Percentiles rank a stretch among this genome's conserved stretches.
Conservation (phyloP, 129 eudicot species). For the Pittosporum tobira region DNA sequence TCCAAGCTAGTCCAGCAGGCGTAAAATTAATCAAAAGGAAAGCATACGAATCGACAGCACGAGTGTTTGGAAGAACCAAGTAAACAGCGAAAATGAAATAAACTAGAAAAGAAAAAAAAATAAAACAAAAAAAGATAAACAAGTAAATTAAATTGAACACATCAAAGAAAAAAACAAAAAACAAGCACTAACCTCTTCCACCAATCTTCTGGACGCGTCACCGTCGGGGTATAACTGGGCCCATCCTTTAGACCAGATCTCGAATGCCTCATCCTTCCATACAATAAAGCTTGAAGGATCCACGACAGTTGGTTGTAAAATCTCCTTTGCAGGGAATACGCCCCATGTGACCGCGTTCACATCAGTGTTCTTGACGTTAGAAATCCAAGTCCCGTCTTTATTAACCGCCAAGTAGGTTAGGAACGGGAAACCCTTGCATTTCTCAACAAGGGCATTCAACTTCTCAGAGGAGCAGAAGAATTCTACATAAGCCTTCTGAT, state of each 20-base stretch:
- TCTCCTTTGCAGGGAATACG: conserved; percentile 88
- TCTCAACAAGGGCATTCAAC: conserved; percentile 59
- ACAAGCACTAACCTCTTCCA: conserved; percentile 59
- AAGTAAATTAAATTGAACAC: too few relatives aligned
- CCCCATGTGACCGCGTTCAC: conserved; percentile 99
- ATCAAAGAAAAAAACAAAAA: neutral
- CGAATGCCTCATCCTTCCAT: conserved; percentile 97
- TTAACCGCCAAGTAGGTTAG: conserved; percentile 82
- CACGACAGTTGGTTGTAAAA: conserved; percentile 87
- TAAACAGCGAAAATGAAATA: too few relatives aligned
- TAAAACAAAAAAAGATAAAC: too few relatives aligned
- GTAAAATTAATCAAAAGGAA: too few relatives aligned
- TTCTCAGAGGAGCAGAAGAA: conserved; percentile 77
- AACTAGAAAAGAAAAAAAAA: too few relatives aligned
- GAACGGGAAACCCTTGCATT: conserved; percentile 49
- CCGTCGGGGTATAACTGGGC: conserved; percentile 69
- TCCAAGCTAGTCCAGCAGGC: too few relatives aligned
- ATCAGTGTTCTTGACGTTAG: conserved; percentile 46
- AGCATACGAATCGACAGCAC: too few relatives aligned
- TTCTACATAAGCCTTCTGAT: conserved; percentile 91
- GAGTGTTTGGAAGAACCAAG: too few relatives aligned
- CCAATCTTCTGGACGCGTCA: conserved; percentile 60
- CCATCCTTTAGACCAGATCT: conserved; percentile 94
- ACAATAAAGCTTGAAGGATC: conserved; percentile 74
- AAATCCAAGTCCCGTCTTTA: conserved; percentile 54